A percentile compares a stretch with the other conserved stretches of the same genome.
These are phyloP conservation scores for Saprolegnia diclina DNA, from an alignment of 352 stramenopile genomes.

Conservation along the genomic window DNA sequence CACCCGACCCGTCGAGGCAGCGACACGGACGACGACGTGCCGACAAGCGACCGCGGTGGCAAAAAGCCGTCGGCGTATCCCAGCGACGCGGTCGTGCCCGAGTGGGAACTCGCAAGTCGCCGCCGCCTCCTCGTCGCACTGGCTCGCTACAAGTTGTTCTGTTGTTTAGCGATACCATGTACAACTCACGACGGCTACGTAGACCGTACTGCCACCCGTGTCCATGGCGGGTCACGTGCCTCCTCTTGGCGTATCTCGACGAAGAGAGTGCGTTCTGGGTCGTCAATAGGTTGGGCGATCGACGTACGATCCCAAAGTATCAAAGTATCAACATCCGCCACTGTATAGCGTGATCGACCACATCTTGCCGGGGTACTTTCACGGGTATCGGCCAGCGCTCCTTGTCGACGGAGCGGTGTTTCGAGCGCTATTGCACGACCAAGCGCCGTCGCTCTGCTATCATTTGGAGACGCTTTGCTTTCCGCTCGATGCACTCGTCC, in stretches of 20 bases:
- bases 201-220: slow-evolving; percentile 70
- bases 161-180: neutral
- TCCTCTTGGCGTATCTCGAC: slow-evolving; percentile 69
- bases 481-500: slow-evolving; percentile 45
- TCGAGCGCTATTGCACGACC: slow-evolving; percentile 43
- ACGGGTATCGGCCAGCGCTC: slow-evolving; percentile 61
- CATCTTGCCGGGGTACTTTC: slow-evolving; percentile 62
- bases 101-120: slow-evolving; percentile 56
- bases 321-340: slow-evolving; percentile 41
- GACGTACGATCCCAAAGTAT: slow-evolving; percentile 33
- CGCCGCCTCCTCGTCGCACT: slow-evolving; percentile 57
- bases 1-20: neutral
- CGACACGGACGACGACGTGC: slow-evolving; percentile 1
- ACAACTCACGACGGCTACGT: neutral
- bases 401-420: slow-evolving; percentile 67
- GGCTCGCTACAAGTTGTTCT: slow-evolving; percentile 63
- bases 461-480: slow-evolving; percentile 52
- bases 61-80: slow-evolving; percentile 35
- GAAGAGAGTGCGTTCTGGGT: slow-evolving; percentile 79
- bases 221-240: slow-evolving; percentile 55
- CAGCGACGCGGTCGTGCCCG: slow-evolving; percentile 45
- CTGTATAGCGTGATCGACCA: neutral
- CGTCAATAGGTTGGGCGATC: slow-evolving; percentile 54
- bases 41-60: neutral
- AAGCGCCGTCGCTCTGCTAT: slow-evolving; percentile 42